These are phyloP conservation scores for Boletus reticulatus DNA, from an alignment of 768 basidiomycete genomes.

Conservation along the genomic window DNA sequence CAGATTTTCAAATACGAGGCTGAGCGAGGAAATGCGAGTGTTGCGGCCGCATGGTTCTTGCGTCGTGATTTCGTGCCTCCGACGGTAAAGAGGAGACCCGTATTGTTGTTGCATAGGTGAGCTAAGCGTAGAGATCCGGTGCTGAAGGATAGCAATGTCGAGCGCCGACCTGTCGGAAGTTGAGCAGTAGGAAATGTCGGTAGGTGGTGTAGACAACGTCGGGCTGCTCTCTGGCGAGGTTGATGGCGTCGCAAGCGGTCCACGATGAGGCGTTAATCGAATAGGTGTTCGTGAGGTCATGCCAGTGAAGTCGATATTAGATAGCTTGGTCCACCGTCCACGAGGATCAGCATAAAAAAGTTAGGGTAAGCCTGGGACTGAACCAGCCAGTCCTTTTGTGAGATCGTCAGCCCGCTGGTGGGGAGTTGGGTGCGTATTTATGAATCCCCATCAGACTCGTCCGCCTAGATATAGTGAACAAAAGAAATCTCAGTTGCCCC, in stretches of 20 bases:
- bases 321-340: slow-evolving; percentile 11
- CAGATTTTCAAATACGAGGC: slow-evolving; percentile 1
- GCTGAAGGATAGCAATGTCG: slow-evolving; percentile 11
- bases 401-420: slow-evolving; percentile 2
- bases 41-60: not conserved
- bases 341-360: slow-evolving; percentile 14
- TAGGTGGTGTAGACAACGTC: slow-evolving; percentile 12
- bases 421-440: slow-evolving; percentile 20
- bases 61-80: not conserved
- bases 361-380: slow-evolving; percentile 25
- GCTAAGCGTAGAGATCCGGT: slow-evolving; percentile 5
- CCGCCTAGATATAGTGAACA: slow-evolving; percentile 14
- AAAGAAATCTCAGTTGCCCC: slow-evolving; percentile 8
- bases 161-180: not conserved
- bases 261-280: slow-evolving; percentile 22
- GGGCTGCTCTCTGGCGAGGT: slow-evolving; percentile 17
- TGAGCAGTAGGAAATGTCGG: slow-evolving; percentile 9
- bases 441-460: slow-evolving; percentile 6
- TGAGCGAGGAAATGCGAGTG: not conserved
- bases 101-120: not conserved
- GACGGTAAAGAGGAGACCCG: not conserved
- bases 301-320: slow-evolving; percentile 17
- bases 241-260: slow-evolving; percentile 27
- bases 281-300: slow-evolving; percentile 29
- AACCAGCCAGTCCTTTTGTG: slow-evolving; percentile 28